Percentiles rank a stretch among this genome's conserved stretches.
These are phyloP conservation scores for Mortierella sp. DNA, from an alignment of 371 early-diverging fungal species.

Conservation along the genomic window DNA sequence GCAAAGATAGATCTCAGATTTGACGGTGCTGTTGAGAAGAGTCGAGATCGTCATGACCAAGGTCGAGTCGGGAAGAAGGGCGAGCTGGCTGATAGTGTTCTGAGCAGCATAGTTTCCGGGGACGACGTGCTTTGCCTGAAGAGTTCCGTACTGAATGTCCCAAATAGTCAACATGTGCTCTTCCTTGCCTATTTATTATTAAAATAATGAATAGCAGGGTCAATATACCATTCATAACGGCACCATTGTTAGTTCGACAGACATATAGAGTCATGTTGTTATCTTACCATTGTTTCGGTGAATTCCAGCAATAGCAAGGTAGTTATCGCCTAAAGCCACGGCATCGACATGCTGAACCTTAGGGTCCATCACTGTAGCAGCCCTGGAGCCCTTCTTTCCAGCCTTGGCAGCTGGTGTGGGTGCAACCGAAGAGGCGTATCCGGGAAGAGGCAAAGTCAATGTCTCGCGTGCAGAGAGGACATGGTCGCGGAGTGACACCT, in stretches of 20 bases:
- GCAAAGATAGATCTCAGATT: slow-evolving; percentile 67
- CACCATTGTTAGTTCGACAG: no score
- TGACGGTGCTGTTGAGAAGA: slow-evolving; percentile 59
- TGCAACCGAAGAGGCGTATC: slow-evolving; percentile 20
- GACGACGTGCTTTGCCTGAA: slow-evolving; percentile 65
- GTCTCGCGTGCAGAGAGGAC: slow-evolving; percentile 36
- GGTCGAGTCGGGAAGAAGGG: slow-evolving; percentile 55
- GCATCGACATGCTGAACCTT: slow-evolving; percentile 31
- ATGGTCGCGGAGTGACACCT: slow-evolving; percentile 31
- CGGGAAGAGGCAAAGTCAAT: slow-evolving; percentile 47
- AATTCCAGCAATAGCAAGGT: slow-evolving; percentile 68
- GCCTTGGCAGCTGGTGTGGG: slow-evolving; percentile 23
- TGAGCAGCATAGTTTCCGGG: slow-evolving; percentile 36
- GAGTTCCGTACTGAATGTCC: slow-evolving; percentile 80
- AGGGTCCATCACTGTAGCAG: slow-evolving; percentile 16
- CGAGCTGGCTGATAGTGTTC: slow-evolving; percentile 55
- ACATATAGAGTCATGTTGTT: not conserved
- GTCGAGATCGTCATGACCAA: slow-evolving; percentile 54
- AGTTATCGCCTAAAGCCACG: slow-evolving; percentile 63
- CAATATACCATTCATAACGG: no score
- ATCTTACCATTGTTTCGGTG: slow-evolving; percentile 58
- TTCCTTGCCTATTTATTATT: slow-evolving; percentile 32
- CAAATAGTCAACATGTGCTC: slow-evolving; percentile 78
- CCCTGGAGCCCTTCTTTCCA: slow-evolving; percentile 31
- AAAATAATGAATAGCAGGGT: not conserved